Base-by-base conservation (phyloP, 2,329 filamentous ascomycete species). In the Pseudogymnoascus sp. region DNA sequence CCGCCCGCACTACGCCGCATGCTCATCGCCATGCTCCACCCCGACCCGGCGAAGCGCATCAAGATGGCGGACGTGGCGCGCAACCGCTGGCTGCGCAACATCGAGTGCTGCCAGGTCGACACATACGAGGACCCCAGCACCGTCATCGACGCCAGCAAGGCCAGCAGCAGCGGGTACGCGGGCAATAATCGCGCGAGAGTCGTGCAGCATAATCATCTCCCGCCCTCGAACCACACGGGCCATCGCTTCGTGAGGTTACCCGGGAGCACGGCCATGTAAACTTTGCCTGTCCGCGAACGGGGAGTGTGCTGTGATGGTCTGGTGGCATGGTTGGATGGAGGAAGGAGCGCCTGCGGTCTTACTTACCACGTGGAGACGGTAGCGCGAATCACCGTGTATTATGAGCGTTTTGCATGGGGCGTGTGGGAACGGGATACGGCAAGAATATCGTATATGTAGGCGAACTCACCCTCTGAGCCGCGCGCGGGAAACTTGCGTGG, bases 21-120 rank as follows among this genome's bases (percentile, higher is more conserved):
- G 4, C 75, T 96, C 9, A 77, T 94, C 60, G 86, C 84, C 72
- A 95, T 96, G 91, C 80, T 96, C 33, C 86, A 96, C 72, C 91
- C 91, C 0, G 78, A 92, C 67, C 90, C 92, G 0, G 74, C 77
- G 6, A 85, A 85, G 71, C 88, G 92, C 42, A 85, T 88, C 67
- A 83, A 80, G 28, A 89, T 94, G 60, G 75, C 81, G 5, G 84
- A 90, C 1, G 85, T 90, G 1, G 76, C 91, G 61, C 84, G 82
- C 65, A 84, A 89, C 68, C 80, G 86, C n/a, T 91, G 86, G 81
- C 77, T 94, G 69, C 88, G 84, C 76, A 83, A 81, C 60, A 83
- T 92, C 41, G 89, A 92, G 68, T 94, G 91, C 75, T 95, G 91
- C 72, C 87, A 90, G 68, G 75, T 85, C 4, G 89, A 92, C 68